These are phyloP conservation scores for Passiflora organensis DNA, from an alignment of 345 rosid genomes.

Conservation along the genomic window DNA sequence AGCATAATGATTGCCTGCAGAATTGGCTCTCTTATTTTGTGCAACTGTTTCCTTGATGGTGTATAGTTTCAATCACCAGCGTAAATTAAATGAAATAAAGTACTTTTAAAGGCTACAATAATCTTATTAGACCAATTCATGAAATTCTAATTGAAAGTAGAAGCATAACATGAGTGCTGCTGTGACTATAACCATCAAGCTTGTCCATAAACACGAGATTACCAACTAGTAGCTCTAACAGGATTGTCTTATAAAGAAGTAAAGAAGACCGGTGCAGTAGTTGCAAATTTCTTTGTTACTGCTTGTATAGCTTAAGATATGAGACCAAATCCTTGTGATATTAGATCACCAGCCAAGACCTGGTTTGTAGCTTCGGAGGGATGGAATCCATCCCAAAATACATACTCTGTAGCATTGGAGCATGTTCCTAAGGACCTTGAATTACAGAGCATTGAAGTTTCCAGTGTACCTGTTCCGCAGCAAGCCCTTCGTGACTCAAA, in stretches of 20 bases:
- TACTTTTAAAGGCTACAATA: not conserved
- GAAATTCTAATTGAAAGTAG: not conserved
- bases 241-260: not conserved
- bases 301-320: slow-evolving; percentile 39
- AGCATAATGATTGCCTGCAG: too few relatives aligned
- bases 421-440: slow-evolving; percentile 60
- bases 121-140: slow-evolving; percentile 9
- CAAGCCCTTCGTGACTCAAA: slow-evolving; percentile 80
- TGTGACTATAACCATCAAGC: not conserved
- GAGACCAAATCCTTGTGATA: slow-evolving; percentile 65
- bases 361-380: slow-evolving; percentile 82
- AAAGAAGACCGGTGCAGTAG: not conserved
- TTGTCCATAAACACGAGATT: slow-evolving; percentile 5
- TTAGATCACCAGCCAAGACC: slow-evolving; percentile 54
- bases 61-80: too few relatives aligned
- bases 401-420: slow-evolving; percentile 68
- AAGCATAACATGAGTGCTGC: slow-evolving; percentile 2
- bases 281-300: not conserved
- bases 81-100: not conserved
- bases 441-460: slow-evolving; percentile 82
- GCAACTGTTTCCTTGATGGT: too few relatives aligned
- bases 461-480: slow-evolving; percentile 81
- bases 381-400: slow-evolving; percentile 97
- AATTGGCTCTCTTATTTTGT: too few relatives aligned
- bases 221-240: not conserved